Conservation (phyloP, 2,329 filamentous ascomycete genomes). For the Penicillium freii region DNA sequence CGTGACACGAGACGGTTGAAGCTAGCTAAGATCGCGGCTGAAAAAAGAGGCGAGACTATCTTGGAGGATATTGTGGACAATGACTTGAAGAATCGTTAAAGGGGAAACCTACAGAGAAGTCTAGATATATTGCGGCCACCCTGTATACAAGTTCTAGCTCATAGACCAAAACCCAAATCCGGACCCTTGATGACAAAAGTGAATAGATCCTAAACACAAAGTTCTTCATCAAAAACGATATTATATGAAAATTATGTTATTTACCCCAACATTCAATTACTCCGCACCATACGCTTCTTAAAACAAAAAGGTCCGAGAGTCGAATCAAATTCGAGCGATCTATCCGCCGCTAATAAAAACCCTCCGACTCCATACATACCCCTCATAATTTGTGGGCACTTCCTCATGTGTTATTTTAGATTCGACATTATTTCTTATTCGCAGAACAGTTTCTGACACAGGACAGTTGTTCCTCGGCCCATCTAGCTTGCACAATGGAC, state of each 20-base stretch:
- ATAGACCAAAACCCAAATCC: neutral
- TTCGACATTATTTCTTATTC: neutral
- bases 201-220: neutral
- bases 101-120: neutral
- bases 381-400: neutral
- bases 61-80: constrained; percentile 47
- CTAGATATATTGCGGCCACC: neutral
- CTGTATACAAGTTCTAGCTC: neutral
- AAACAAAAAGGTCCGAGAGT: constrained; percentile 14
- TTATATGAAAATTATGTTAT: neutral
- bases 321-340: constrained; percentile 10
- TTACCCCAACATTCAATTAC: neutral
- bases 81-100: constrained; percentile 29
- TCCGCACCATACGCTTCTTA: neutral
- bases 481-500: constrained; percentile 5
- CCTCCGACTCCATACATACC: constrained; percentile 13
- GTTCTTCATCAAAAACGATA: neutral
- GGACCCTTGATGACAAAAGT: neutral
- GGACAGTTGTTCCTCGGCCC: neutral
- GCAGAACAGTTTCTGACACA: neutral
- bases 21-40: constrained; percentile 42
- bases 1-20: constrained; percentile 48
- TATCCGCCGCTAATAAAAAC: constrained; percentile 10
- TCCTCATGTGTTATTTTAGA: constrained; percentile 3
- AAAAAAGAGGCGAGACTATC: constrained; percentile 43